Conservation (phyloP, 2,329 filamentous ascomycete species). For the Claviceps purpurea region DNA sequence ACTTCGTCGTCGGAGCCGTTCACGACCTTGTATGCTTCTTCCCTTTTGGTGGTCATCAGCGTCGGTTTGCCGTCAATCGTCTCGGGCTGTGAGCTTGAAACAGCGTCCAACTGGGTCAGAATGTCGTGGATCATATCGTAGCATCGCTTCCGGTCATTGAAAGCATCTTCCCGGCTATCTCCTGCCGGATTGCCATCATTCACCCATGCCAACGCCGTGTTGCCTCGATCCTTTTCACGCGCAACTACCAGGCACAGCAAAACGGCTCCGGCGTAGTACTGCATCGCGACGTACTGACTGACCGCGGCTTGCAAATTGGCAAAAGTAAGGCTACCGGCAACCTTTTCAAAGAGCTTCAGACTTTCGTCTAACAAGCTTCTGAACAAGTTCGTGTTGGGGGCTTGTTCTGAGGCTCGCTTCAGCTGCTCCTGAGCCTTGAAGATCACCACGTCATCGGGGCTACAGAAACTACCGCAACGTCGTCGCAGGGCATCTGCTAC, state of each 20-base stretch:
- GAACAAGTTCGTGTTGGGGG: constrained; percentile 59
- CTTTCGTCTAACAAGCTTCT: constrained; percentile 79
- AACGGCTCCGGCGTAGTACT: constrained; percentile 90
- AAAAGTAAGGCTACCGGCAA: constrained; percentile 68
- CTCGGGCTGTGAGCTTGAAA: constrained; percentile 54
- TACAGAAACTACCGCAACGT: constrained; percentile 93
- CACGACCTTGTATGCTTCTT: constrained; percentile 83
- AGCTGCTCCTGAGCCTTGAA: constrained; percentile 97
- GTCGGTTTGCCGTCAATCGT: constrained; percentile 67
- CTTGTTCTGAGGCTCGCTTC: constrained; percentile 73
- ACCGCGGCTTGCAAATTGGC: constrained; percentile 70
- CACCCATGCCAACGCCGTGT: constrained; percentile 73
- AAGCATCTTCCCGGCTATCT: constrained; percentile 57
- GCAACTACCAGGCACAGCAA: constrained; percentile 76
- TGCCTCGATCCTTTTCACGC: constrained; percentile 72
- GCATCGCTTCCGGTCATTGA: constrained; percentile 59
- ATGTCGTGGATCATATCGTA: constrained; percentile 83
- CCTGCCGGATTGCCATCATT: constrained; percentile 63
- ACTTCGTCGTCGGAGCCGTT: constrained; percentile 81
- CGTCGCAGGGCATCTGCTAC: constrained; percentile 88
- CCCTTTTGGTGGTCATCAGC: constrained; percentile 60
- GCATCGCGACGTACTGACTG: constrained; percentile 62
- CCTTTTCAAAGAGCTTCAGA: constrained; percentile 73
- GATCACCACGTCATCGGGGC: constrained; percentile 89
- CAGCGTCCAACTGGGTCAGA: constrained; percentile 61